Evolutionary conservation across 106 monocot species (phyloP).

Genomic region (Dendrobium officinale): DNA sequence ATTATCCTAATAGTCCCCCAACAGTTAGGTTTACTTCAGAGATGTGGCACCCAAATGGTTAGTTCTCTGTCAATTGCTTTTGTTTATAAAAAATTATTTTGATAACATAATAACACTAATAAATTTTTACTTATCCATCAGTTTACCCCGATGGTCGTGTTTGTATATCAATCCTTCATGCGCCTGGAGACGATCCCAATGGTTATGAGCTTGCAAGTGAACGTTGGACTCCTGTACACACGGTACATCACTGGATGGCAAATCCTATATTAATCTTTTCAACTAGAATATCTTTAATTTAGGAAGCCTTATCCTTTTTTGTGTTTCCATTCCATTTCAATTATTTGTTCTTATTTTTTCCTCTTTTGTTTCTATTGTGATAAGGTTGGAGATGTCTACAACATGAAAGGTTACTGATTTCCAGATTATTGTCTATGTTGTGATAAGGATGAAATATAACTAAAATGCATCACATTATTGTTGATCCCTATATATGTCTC

Average conservation of each 20-base stretch:
- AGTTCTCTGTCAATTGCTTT: constrained; percentile 4
- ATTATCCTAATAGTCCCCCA: constrained; percentile 71
- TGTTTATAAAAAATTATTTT: neutral
- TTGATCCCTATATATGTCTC: neutral
- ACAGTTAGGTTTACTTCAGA: constrained; percentile 63
- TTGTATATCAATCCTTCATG: constrained; percentile 72
- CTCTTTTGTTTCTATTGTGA: neutral
- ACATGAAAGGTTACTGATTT: neutral
- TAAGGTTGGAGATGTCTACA: neutral
- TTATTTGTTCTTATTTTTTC: neutral
- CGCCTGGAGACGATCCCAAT: constrained; percentile 61
- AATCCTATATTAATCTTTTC: neutral
- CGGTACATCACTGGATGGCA: constrained; percentile 13
- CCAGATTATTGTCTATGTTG: neutral
- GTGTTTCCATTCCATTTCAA: neutral
- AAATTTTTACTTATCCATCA: neutral
- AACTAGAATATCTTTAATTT: neutral
- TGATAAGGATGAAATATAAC: neutral
- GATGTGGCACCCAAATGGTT: constrained; percentile 85
- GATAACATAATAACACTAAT: neutral
- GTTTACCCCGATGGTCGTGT: constrained; percentile 63
- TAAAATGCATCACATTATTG: neutral
- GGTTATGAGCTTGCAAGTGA: constrained; percentile 62
- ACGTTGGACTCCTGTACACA: constrained; percentile 48
- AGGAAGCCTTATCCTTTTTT: neutral